Conservation (phyloP, 164 flowering plant genomes). For the Echeveria elegans region DNA sequence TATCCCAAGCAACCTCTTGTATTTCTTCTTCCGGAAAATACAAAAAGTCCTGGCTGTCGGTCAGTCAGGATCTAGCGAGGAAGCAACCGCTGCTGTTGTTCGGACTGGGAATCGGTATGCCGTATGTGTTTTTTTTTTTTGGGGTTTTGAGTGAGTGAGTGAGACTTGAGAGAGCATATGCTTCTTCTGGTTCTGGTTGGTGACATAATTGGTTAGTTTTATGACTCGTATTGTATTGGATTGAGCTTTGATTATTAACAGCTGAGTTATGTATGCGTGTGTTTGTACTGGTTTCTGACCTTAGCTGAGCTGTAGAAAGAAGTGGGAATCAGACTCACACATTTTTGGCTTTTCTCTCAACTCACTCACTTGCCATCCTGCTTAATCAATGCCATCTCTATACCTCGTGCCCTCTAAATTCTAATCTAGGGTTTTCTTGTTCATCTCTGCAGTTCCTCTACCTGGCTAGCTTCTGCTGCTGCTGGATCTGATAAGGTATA, state of each 20-base stretch:
- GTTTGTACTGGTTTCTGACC: not conserved
- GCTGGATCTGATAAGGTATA: not conserved
- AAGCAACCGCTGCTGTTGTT: no score
- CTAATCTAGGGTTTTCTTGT: not conserved
- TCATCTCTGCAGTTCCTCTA: not conserved
- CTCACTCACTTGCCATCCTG: not conserved
- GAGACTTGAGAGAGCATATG: not conserved
- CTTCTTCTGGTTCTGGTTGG: not conserved
- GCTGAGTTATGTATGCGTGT: not conserved
- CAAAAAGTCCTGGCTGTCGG: no score
- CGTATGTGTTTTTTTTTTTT: constrained; percentile 3
- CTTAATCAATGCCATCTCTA: no score
- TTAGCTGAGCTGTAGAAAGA: not conserved
- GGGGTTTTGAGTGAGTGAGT: no score
- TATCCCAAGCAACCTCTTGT: no score
- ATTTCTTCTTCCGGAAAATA: no score
- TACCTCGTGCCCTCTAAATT: no score
- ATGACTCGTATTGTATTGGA: not conserved
- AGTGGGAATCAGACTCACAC: not conserved
- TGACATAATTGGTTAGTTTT: not conserved
- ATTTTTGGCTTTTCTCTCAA: not conserved
- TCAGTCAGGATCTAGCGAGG: no score
- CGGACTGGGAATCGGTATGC: no score
- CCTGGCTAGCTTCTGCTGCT: not conserved
- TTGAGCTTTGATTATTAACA: not conserved